Percentiles rank a stretch among this genome's conserved stretches.
These are phyloP conservation scores for Discostella stelligeroides DNA, from an alignment of 108 stramenopile genomes.

Conservation along the genomic window DNA sequence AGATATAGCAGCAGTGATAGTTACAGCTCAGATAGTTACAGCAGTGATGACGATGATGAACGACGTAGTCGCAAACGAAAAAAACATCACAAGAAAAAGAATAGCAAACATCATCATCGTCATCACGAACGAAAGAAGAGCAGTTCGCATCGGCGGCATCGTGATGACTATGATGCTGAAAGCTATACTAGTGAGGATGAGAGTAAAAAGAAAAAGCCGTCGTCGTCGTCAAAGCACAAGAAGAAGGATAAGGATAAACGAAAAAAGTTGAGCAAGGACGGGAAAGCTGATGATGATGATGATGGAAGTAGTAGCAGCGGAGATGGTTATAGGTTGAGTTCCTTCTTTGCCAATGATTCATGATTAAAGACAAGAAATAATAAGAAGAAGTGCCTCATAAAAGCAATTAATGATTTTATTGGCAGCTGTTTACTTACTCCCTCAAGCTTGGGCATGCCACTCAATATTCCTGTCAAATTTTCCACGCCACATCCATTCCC, in stretches of 20 bases:
- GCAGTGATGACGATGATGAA: constrained; percentile 38
- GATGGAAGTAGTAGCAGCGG: constrained; percentile 54
- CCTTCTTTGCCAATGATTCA: constrained; percentile 67
- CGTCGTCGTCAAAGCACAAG: constrained; percentile 40
- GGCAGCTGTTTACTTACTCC: too few species aligned
- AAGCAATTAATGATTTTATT: background rate
- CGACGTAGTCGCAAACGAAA: constrained; percentile 44
- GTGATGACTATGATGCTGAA: constrained; percentile 38
- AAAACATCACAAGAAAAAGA: constrained; percentile 53
- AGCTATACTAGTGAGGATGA: constrained; percentile 51
- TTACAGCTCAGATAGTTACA: constrained; percentile 34
- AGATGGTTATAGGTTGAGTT: constrained; percentile 69
- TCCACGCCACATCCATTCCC: background rate
- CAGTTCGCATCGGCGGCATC: too few species aligned
- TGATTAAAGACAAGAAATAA: constrained; percentile 43
- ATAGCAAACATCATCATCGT: constrained; percentile 27
- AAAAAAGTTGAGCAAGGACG: constrained; percentile 42
- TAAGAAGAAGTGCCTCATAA: constrained; percentile 8
- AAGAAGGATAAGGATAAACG: constrained; percentile 41
- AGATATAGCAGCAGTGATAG: constrained; percentile 36
- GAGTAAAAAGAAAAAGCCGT: constrained; percentile 16
- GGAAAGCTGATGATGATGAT: constrained; percentile 30
- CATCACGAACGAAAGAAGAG: constrained; percentile 45
- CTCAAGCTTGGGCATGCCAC: too few species aligned
- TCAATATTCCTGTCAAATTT: too few species aligned